These are phyloP conservation scores for Beauveria sp. DNA, from an alignment of 2,329 filamentous ascomycete species.

Conservation along the genomic window DNA sequence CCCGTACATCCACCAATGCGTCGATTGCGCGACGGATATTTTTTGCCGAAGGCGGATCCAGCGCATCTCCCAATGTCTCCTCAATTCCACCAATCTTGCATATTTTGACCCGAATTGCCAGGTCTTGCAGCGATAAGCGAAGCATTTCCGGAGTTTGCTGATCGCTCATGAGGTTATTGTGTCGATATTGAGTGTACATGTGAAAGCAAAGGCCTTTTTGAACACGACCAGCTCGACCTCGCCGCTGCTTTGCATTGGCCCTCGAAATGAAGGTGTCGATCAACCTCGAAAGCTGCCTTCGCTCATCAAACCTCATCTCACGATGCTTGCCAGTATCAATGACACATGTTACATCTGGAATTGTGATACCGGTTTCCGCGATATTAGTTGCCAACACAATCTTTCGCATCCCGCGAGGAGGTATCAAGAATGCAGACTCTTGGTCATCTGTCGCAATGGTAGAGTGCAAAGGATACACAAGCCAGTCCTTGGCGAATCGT, in stretches of 20 bases:
- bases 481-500: constrained; percentile 69
- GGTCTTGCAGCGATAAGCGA: constrained; percentile 83
- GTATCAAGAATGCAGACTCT: constrained; percentile 82
- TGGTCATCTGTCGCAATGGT: constrained; percentile 95
- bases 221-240: constrained; percentile 89
- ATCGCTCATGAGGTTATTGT: constrained; percentile 77
- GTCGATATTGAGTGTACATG: constrained; percentile 82
- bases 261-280: constrained; percentile 93
- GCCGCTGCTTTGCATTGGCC: constrained; percentile 90
- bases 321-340: constrained; percentile 96
- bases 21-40: constrained; percentile 92
- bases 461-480: constrained; percentile 84
- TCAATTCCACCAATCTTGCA: constrained; percentile 94
- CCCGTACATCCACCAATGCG: constrained; percentile 85
- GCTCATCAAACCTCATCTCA: constrained; percentile 94
- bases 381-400: constrained; percentile 97
- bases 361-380: constrained; percentile 96
- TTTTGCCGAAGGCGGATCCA: constrained; percentile 84
- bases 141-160: constrained; percentile 97
- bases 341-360: constrained; percentile 94
- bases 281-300: constrained; percentile 79
- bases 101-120: constrained; percentile 94
- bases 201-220: constrained; percentile 95
- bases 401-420: constrained; percentile 75
- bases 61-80: constrained; percentile 74